phyloP scores from a whole-genome alignment of 768 basidiomycete genomes.

The Serendipita sp. region DNA sequence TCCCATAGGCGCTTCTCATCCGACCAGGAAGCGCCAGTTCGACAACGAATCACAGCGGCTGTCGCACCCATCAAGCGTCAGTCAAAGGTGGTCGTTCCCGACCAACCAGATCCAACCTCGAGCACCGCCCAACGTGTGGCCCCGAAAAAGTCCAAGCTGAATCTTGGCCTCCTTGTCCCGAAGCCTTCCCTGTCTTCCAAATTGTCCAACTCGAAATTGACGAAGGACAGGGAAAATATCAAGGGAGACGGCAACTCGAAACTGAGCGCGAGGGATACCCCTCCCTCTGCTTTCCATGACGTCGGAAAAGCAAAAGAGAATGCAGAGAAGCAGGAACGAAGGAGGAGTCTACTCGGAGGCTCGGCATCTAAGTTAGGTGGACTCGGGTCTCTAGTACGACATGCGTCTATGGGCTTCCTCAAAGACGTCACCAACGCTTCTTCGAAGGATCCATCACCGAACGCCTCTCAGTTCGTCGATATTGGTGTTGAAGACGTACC shows the following conservation, averaged over 20 bases:
- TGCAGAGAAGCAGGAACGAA: background rate
- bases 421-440: background rate
- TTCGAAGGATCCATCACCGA: background rate
- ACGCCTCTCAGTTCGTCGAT: background rate
- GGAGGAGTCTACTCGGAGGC: background rate
- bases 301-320: background rate
- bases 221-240: background rate
- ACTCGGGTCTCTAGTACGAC: background rate
- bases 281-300: background rate
- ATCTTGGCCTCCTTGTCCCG: background rate
- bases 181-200: background rate
- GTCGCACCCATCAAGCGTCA: background rate
- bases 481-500: constrained; percentile 1
- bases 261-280: background rate
- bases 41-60: background rate
- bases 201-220: background rate
- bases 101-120: background rate
- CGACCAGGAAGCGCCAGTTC: background rate
- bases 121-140: background rate
- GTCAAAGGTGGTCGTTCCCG: background rate
- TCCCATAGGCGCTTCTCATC: background rate
- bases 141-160: background rate
- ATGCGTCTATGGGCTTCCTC: background rate
- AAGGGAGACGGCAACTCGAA: background rate
- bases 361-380: background rate